Conservation (phyloP, 805 yeast species). For the Scheffersomyces coipomensis region DNA sequence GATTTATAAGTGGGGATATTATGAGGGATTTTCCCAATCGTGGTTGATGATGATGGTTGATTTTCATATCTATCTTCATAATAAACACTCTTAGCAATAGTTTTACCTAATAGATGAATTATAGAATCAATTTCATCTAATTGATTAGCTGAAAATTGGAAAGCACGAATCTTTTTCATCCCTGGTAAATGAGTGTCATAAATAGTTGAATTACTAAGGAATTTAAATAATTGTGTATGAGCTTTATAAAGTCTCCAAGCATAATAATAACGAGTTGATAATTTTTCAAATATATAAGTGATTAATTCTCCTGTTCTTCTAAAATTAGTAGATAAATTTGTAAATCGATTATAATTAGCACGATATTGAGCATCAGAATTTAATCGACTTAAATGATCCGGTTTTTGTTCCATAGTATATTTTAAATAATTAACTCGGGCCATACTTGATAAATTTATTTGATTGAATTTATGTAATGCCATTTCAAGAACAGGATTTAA, state of each 20-base stretch:
- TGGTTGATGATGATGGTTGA: too few relatives aligned
- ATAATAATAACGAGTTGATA: slow-evolving; percentile 57
- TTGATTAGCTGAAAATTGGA: slow-evolving; percentile 14
- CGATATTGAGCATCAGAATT: slow-evolving; percentile 8
- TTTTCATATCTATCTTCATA: slow-evolving; percentile 6
- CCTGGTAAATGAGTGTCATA: slow-evolving; percentile 3
- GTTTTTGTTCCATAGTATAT: slow-evolving; percentile 9
- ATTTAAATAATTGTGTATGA: slow-evolving; percentile 35
- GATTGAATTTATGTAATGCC: slow-evolving; percentile 37
- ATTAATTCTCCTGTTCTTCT: slow-evolving; percentile 10
- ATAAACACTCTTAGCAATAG: slow-evolving; percentile 2
- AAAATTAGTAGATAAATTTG: slow-evolving; percentile 6
- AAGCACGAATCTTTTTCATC: slow-evolving; percentile 8
- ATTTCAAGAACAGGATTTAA: slow-evolving; percentile 32
- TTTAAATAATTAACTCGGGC: slow-evolving; percentile 12
- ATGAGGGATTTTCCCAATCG: too few relatives aligned
- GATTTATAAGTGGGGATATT: too few relatives aligned
- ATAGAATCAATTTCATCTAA: slow-evolving; percentile 7
- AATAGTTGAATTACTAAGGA: slow-evolving; percentile 2
- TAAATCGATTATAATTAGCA: slow-evolving; percentile 4
- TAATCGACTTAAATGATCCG: slow-evolving; percentile 9
- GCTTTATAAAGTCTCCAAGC: slow-evolving; percentile 67
- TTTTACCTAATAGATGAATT: slow-evolving; percentile 1
- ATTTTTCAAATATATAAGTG: slow-evolving; percentile 22
- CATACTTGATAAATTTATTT: slow-evolving; percentile 18